Base-by-base conservation (phyloP, 371 early-diverging fungal genomes). In the Apophysomyces sp. region DNA sequence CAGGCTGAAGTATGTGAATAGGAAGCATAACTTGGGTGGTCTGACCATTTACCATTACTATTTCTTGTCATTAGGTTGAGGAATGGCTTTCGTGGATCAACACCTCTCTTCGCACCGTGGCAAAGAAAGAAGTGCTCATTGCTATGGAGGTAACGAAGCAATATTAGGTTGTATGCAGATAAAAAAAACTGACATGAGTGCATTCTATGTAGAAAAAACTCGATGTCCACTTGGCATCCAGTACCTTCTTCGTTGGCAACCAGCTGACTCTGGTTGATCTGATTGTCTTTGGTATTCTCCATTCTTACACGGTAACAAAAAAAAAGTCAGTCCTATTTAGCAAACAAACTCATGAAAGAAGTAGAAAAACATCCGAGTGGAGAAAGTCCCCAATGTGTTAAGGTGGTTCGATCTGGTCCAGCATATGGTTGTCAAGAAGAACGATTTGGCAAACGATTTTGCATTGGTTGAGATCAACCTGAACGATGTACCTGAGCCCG, bases 331-430 rank as follows among this genome's bases (percentile, higher is more conserved):
- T 55, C n/a, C 60, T 58, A 52, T 54, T 55, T 58, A 18, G 27
- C 30, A 40, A 27, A 18, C n/a, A 2, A 34, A 44, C 2, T 16
- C 37, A 16, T 57, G 31, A 12, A 8, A n/a, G 27, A 30, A 11
- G 52, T 63, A 76, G 85, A 77, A 73, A 68, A 71, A 68, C 57
- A 72, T 77, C 60, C 70, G 77, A 40, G 78, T 71, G 24, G 73
- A 70, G 24, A 76, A 67, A 54, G 65, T 72, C 12, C 77, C 81
- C 71, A 76, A 88, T 63, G 77, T 90, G 29, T 74, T 87, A 57
- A 82, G 92, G 60, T 92, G 92, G 92, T 89, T 90, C 60, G 92
- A 92, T 72, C 70, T 91, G 63, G 71, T 92, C 57, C 92, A 92
- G 77, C 80, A 92, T 63, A 68, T 80, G 27, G 73, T 84, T 26